phyloP scores from a whole-genome alignment of 1,139 yeast species.

The Candida sanyaensis region DNA sequence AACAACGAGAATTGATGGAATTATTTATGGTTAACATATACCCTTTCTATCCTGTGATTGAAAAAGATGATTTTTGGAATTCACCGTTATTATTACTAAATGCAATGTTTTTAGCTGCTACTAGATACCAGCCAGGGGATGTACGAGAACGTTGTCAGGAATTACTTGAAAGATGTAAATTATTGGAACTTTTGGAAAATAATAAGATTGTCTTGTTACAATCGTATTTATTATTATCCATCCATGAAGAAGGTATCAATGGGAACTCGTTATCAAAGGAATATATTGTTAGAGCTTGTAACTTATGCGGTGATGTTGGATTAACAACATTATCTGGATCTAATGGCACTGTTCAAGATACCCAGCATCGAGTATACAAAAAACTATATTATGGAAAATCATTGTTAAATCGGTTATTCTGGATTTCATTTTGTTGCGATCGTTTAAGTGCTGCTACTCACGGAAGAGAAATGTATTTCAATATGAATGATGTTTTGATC shows the following conservation, averaged over 20 bases:
- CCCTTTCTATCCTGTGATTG: constrained; percentile 28
- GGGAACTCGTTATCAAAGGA: constrained; percentile 25
- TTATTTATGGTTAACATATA: constrained; percentile 22
- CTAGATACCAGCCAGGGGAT: constrained; percentile 18
- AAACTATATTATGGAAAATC: constrained; percentile 16
- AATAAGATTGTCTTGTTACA: constrained; percentile 28
- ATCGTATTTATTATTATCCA: constrained; percentile 23
- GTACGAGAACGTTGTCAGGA: constrained; percentile 20
- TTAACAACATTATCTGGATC: constrained; percentile 24
- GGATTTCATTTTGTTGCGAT: constrained; percentile 28
- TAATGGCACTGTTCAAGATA: constrained; percentile 15
- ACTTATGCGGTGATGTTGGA: constrained; percentile 26
- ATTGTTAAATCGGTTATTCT: constrained; percentile 23
- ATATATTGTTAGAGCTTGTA: constrained; percentile 24
- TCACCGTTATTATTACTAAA: constrained; percentile 24
- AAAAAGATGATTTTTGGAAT: constrained; percentile 15
- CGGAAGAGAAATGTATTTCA: constrained; percentile 25
- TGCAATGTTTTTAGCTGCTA: constrained; percentile 24
- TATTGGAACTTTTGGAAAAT: constrained; percentile 23
- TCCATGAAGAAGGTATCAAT: constrained; percentile 29
- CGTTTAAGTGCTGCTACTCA: constrained; percentile 25
- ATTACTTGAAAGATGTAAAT: constrained; percentile 23
- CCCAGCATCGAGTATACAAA: constrained; percentile 8
- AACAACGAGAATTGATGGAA: constrained; percentile 19
- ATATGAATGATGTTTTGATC: constrained; percentile 22